These are phyloP conservation scores for Daedaleopsis sinensis DNA, from an alignment of 768 basidiomycete species.

Conservation along the genomic window DNA sequence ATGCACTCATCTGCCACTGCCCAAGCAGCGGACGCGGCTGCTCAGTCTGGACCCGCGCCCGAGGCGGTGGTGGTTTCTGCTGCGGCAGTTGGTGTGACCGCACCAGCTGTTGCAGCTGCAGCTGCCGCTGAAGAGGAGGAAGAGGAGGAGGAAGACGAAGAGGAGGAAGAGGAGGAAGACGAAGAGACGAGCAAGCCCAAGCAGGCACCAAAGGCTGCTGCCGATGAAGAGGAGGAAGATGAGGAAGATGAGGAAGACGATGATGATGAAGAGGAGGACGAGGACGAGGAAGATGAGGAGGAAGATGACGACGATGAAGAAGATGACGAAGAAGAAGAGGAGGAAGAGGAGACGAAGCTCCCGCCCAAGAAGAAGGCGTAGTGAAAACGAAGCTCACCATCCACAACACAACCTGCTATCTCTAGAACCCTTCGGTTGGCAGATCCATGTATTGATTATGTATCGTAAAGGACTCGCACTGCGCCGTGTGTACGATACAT, in stretches of 20 bases:
- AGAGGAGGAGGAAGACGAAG: neutral
- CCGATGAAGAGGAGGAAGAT: slow-evolving; percentile 8
- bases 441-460: neutral
- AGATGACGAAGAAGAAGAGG: slow-evolving; percentile 7
- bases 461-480: slow-evolving; percentile 6
- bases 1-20: slow-evolving; percentile 2
- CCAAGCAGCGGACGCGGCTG: neutral
- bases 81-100: neutral
- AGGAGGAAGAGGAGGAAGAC: neutral
- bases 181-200: slow-evolving; percentile 6
- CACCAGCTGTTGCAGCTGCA: neutral
- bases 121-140: neutral
- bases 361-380: neutral
- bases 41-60: neutral
- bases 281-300: neutral
- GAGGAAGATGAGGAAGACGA: slow-evolving; percentile 13
- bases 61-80: neutral
- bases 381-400: neutral
- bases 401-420: neutral
- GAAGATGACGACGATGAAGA: slow-evolving; percentile 8
- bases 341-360: slow-evolving; percentile 1
- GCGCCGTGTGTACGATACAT: slow-evolving; percentile 10
- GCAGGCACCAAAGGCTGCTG: slow-evolving; percentile 3
- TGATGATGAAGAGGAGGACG: slow-evolving; percentile 1
- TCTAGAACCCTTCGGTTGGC: neutral